Conservation (phyloP, 495 filamentous ascomycete species). For the Parmelia sp. region DNA sequence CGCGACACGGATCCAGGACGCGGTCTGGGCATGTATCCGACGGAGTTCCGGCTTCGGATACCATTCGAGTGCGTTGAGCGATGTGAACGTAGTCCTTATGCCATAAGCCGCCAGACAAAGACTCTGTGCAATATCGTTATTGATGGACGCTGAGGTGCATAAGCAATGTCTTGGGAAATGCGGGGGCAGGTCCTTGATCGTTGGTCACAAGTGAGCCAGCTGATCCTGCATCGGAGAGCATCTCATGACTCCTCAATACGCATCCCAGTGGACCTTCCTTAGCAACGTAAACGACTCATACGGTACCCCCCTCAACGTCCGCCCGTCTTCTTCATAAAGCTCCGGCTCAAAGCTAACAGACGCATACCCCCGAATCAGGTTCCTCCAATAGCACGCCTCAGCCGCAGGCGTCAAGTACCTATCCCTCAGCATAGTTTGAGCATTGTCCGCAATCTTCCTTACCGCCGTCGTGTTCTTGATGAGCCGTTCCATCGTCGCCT, state of each 20-base stretch:
- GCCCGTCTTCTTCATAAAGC: slow-evolving; percentile 33
- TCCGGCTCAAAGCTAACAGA: slow-evolving; percentile 42
- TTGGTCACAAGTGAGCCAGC: background rate
- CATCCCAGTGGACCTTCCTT: slow-evolving; percentile 25
- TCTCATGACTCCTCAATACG: background rate
- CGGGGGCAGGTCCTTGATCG: too few species aligned
- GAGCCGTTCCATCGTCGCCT: slow-evolving; percentile 46
- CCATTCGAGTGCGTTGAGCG: too few species aligned
- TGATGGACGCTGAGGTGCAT: too few species aligned
- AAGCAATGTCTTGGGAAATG: too few species aligned
- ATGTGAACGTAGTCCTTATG: too few species aligned
- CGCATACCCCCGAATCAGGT: slow-evolving; percentile 45
- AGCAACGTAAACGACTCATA: slow-evolving; percentile 35
- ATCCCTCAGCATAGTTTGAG: slow-evolving; percentile 48
- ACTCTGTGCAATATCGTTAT: too few species aligned
- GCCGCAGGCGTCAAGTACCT: slow-evolving; percentile 58
- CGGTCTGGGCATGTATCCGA: too few species aligned
- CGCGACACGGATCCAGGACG: too few species aligned
- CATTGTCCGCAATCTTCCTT: background rate
- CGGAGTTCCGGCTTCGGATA: too few species aligned
- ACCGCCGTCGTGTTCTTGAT: slow-evolving; percentile 36
- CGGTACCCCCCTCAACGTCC: slow-evolving; percentile 30
- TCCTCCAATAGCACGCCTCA: slow-evolving; percentile 56
- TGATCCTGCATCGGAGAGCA: background rate
- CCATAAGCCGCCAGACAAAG: too few species aligned